Percentiles rank a stretch among this genome's conserved stretches.
Evolutionary conservation across 2,329 filamentous ascomycete species (phyloP).

Genomic region (Claviceps pazoutovae): DNA sequence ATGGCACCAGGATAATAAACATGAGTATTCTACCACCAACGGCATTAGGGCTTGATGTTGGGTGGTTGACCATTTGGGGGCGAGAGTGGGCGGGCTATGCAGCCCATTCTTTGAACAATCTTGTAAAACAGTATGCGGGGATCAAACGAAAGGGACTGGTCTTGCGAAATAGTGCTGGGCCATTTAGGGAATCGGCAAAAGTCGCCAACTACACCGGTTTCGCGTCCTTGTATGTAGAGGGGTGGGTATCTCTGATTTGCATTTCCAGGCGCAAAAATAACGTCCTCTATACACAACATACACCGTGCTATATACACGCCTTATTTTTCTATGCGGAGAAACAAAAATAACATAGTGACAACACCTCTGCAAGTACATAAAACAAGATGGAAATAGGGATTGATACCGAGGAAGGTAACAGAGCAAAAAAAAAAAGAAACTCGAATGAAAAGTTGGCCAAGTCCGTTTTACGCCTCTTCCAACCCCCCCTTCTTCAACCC

Average conservation of each 20-base stretch:
- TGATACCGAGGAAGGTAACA: not conserved
- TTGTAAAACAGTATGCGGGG: slow-evolving; percentile 3
- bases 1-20: too few species aligned
- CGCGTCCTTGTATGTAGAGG: slow-evolving; percentile 1
- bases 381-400: too few species aligned
- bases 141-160: not conserved
- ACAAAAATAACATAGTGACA: not conserved
- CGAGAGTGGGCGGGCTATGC: not conserved
- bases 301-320: slow-evolving; percentile 4
- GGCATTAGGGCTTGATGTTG: not conserved
- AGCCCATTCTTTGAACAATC: not conserved
- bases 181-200: not conserved
- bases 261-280: slow-evolving; percentile 6
- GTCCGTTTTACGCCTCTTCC: slow-evolving; percentile 31
- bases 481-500: slow-evolving; percentile 43
- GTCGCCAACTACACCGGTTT: not conserved
- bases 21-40: too few species aligned
- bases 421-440: not conserved
- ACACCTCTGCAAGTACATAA: not conserved
- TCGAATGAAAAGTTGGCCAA: not conserved
- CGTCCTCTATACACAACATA: slow-evolving; percentile 3
- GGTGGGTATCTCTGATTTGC: slow-evolving; percentile 5
- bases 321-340: slow-evolving; percentile 14
- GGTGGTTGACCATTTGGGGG: too few species aligned
- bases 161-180: not conserved